Evolutionary conservation across 2,329 filamentous ascomycete species (phyloP).

Genomic region (Coniella lustricola): DNA sequence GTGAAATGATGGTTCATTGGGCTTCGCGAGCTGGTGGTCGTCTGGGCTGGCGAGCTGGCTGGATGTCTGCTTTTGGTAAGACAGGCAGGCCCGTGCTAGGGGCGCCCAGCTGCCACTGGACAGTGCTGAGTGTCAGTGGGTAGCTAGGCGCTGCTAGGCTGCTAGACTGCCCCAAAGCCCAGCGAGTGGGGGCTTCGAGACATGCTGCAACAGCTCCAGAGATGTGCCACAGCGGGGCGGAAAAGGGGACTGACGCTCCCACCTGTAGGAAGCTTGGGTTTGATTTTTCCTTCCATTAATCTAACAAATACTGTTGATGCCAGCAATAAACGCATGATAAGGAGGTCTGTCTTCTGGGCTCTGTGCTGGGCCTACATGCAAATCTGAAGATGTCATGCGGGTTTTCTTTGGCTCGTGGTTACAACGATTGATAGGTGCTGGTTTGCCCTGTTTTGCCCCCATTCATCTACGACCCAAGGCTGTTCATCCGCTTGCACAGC

Average conservation of each 20-base stretch:
- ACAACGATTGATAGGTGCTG: no score
- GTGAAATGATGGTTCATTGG: slow-evolving; percentile 1
- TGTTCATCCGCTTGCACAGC: no score
- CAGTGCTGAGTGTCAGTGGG: neutral
- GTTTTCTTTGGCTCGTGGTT: no score
- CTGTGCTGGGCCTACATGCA: no score
- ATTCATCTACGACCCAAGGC: no score
- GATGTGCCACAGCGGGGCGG: slow-evolving; percentile 4
- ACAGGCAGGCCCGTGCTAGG: neutral
- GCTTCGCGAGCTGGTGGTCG: neutral
- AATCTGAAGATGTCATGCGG: no score
- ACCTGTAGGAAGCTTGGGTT: neutral
- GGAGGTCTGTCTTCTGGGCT: no score
- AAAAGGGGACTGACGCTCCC: neutral
- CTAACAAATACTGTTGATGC: no score
- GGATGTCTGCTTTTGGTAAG: neutral
- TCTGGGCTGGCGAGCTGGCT: neutral
- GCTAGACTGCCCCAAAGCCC: neutral
- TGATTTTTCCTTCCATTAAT: no score
- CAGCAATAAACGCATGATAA: no score
- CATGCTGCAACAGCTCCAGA: neutral
- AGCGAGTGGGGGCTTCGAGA: neutral
- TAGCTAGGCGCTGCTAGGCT: neutral
- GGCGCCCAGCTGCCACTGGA: neutral
- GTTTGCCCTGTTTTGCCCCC: no score